Percentiles rank a stretch among this genome's conserved stretches.
Evolutionary conservation across 1,284 basidiomycete species (phyloP).

Genomic region (Ganoderma sp.): DNA sequence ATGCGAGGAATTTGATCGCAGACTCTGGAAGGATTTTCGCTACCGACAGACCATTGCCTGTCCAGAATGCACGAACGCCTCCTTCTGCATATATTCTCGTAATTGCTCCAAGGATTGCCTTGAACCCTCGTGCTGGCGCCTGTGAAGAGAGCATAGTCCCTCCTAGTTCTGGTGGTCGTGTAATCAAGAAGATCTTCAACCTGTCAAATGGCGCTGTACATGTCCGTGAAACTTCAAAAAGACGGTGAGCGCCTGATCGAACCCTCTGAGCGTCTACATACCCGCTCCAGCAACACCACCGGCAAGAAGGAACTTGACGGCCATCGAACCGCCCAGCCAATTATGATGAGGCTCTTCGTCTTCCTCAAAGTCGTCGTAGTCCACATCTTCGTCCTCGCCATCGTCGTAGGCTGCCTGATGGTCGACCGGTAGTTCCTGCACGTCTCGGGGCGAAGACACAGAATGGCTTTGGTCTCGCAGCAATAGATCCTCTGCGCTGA

Average conservation of each 20-base stretch:
- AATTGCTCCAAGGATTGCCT: slow-evolving; percentile 76
- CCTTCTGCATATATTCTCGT: slow-evolving; percentile 85
- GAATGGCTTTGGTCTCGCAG: slow-evolving; percentile 24
- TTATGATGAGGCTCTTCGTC: slow-evolving; percentile 69
- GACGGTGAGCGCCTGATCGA: neutral
- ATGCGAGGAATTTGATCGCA: slow-evolving; percentile 97
- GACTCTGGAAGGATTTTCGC: slow-evolving; percentile 97
- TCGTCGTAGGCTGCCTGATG: slow-evolving; percentile 39
- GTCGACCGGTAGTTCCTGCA: slow-evolving; percentile 38
- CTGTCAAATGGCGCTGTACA: slow-evolving; percentile 98
- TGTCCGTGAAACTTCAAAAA: slow-evolving; percentile 80
- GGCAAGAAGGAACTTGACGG: slow-evolving; percentile 89
- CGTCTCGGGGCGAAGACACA: slow-evolving; percentile 32
- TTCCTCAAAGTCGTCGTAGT: slow-evolving; percentile 48
- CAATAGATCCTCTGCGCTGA: slow-evolving; percentile 69
- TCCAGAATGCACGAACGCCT: slow-evolving; percentile 94
- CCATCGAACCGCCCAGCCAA: slow-evolving; percentile 74
- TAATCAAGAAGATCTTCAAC: slow-evolving; percentile 97
- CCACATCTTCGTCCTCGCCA: slow-evolving; percentile 46
- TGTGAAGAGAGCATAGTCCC: slow-evolving; percentile 54
- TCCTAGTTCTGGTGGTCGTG: slow-evolving; percentile 73
- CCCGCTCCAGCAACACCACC: slow-evolving; percentile 95
- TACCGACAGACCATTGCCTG: slow-evolving; percentile 81
- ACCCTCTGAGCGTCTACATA: slow-evolving; percentile 45
- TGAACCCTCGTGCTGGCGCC: slow-evolving; percentile 62